Evolutionary conservation across 441 rosid genomes (phyloP), one percentile per base, ranked within the genome.

Genomic region (Arabidopsis hybrid): DNA sequence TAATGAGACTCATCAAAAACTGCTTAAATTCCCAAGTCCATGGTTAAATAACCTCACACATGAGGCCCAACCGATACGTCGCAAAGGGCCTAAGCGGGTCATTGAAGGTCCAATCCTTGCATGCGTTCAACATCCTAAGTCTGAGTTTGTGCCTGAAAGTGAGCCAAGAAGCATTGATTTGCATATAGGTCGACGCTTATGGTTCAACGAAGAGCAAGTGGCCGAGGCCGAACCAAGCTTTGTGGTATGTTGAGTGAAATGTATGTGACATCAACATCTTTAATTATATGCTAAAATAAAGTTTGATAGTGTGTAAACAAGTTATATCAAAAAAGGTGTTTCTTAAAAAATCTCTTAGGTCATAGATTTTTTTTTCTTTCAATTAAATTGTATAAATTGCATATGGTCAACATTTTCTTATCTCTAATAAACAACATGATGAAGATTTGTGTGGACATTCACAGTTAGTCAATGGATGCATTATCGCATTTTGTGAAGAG

Each of bases 101-200:
- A 11, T 1, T 4, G 12, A 10, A 16, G 11, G 36, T 0, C 16
- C 7, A 21, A 60, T 18, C 50, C 29, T 2, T 13, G 61, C n/a
- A 10, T 5, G 29, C 53, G 21, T 6, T 31, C 65, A 6, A 3
- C 57, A 10, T 38, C 63, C 2, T 17, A 60, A 59, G 29, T 39
- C 40, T 3, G 43, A 79, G 58, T 34, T 79, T 31, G 40, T 71
- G 5, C 29, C 16, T 73, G 49, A 59, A 32, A 39, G 55, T 51
- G 49, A 67, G 26, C 18, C 62, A 13, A 21, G 26, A 50, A 74
- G 62, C 42, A 8, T 81, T 45, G 86, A 51, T 51, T 51, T 9
- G 32, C 56, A 10, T 1, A 51, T 2, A 18, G 11, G 7, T 0
- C 56, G 31, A 51, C 31, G n/a, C 56, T 18, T 50, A 12, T 50